Base-by-base conservation (phyloP, 306 rosid genomes). In the Vigna hirtella region DNA sequence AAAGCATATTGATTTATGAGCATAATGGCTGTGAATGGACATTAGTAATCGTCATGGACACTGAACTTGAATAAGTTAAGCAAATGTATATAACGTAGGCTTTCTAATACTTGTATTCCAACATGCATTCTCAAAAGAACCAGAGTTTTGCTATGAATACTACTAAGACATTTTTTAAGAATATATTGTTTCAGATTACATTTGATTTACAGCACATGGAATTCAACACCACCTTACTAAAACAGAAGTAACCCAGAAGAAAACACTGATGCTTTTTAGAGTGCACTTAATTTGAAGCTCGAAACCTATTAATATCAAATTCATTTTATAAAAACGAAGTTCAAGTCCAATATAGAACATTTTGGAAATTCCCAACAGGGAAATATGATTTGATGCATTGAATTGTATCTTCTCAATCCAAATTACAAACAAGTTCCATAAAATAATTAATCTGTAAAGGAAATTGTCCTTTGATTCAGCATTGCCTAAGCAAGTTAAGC, bases 121-220 rank as follows among this genome's bases (percentile, higher is more conserved):
- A 69, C 40, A 69, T n/a, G 34, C 65, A 47, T 1, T 64, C 77
- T 51, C 64, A 64, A 66, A 76, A 17, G 20, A 50, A 11, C 64
- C 28, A 28, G 13, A n/a, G 4, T 42, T 20, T 5, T 42, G 45
- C 14, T 49, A 26, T 3, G 20, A 58, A 75, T 76, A 76, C 9
- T 9, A 42, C 3, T 9, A 26, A 55, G 56, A 12, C 28, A 5
- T 40, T 34, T 56, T 10, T 49, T 18, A 13, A 24, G 26, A 64
- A 24, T 9, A 6, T 2, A 11, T 42, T 12, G 70, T 42, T 62
- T 12, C 12, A 45, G 28, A 66, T 55, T 58, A 32, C 50, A 53
- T 62, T n/a, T 20, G 55, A 15, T 45, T 69, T 8, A 26, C 48
- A 38, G 8, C 7, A 15, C 5, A 30, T 61, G 15, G 9, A 74